A percentile compares a stretch with the other conserved stretches of the same genome.
Evolutionary conservation across 108 stramenopile genomes (phyloP).

Genomic region (Cyclotella baltica): DNA sequence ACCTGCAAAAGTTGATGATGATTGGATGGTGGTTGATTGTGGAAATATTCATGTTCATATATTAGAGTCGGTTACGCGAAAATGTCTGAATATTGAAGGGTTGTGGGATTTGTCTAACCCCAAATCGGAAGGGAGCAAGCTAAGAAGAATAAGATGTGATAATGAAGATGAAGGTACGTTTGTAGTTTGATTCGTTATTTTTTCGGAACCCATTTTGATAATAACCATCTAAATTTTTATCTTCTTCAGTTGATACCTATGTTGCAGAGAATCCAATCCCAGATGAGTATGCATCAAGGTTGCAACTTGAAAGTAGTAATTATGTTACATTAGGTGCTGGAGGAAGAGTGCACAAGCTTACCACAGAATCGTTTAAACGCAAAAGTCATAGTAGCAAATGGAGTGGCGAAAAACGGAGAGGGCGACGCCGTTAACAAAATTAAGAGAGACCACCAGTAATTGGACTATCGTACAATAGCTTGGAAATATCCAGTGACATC

Average conservation of each 20-base stretch:
- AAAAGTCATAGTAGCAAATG: conserved; percentile 53
- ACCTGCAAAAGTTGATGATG: conserved; percentile 48
- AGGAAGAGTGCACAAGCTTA: conserved; percentile 29
- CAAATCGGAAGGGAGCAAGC: conserved; percentile 53
- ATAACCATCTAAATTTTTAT: too few relatives aligned
- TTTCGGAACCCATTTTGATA: too few relatives aligned
- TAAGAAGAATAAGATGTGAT: conserved; percentile 50
- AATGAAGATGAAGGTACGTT: conserved; percentile 65
- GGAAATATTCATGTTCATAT: conserved; percentile 85
- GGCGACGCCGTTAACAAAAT: conserved; percentile 10
- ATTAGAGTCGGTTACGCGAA: conserved; percentile 59
- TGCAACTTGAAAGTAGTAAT: conserved; percentile 15
- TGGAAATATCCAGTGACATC: too few relatives aligned
- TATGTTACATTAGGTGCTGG: conserved; percentile 40
- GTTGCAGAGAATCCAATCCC: conserved; percentile 77
- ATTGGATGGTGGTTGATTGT: conserved; percentile 86
- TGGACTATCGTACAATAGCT: too few relatives aligned
- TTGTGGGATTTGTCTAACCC: conserved; percentile 67
- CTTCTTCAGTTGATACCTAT: conserved; percentile 71
- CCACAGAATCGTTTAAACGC: conserved; percentile 16
- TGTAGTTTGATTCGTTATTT: background rate
- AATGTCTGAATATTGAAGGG: conserved; percentile 69
- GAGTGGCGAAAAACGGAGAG: conserved; percentile 26
- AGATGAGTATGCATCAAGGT: conserved; percentile 47
- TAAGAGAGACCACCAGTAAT: background rate